Evolutionary conservation across 2,329 filamentous ascomycete genomes (phyloP).

Genomic region (Xylariaceae sp.): DNA sequence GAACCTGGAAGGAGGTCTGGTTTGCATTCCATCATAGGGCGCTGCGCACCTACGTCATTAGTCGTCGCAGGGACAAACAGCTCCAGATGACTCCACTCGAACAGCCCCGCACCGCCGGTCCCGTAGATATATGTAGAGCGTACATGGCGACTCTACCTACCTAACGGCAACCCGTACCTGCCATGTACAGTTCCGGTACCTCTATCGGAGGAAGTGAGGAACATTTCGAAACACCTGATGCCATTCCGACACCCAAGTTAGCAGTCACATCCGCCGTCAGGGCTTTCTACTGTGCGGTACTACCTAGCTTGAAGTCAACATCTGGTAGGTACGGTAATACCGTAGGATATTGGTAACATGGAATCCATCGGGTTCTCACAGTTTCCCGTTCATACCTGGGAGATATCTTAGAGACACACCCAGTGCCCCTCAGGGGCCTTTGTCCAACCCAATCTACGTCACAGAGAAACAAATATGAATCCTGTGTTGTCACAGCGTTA

Average conservation of each 20-base stretch:
- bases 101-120: background rate
- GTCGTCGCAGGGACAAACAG: constrained; percentile 8
- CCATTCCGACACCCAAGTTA: background rate
- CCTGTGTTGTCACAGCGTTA: no score
- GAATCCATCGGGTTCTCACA: background rate
- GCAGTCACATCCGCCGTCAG: background rate
- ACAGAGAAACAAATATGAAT: constrained; percentile 2
- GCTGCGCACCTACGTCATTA: constrained; percentile 18
- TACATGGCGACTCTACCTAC: no score
- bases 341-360: background rate
- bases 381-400: background rate
- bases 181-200: background rate
- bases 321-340: background rate
- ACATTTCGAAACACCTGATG: no score
- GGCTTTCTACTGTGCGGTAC: background rate
- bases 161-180: background rate
- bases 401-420: no score
- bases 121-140: background rate
- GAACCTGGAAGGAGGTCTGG: constrained; percentile 2
- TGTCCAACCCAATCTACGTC: constrained; percentile 10
- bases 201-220: no score
- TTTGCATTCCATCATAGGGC: constrained; percentile 19
- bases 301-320: no score
- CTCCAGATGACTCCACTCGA: background rate
- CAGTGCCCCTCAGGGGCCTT: no score